Base-by-base conservation (phyloP, 495 filamentous ascomycete species). In the Penicillium samsonianum region DNA sequence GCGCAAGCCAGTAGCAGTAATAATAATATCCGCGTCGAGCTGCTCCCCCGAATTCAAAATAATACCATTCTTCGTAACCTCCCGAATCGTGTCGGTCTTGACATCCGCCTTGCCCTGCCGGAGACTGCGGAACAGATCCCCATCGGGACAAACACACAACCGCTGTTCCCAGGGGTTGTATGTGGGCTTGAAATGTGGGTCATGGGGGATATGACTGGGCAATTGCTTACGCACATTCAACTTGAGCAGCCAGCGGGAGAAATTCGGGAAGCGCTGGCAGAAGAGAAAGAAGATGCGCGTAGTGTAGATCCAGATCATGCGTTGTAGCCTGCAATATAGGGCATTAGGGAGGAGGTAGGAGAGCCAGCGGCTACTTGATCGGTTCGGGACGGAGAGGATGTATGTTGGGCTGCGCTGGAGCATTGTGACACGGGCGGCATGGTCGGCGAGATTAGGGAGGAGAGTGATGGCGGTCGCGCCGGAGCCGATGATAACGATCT, bases 101-200 rank as follows among this genome's bases (percentile, higher is more conserved):
- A 93, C 73, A 41, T 80, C 73, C 2, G 80, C 80, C 53, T 84
- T 83, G 20, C 83, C 82, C 0, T 64, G 65, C 25, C 78, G 80
- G 4, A 94, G 73, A 5, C 80, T 70, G 28, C 78, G 64, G 77
- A 84, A 92, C 70, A 91, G 90, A 68, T 92, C 89, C 1, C 80
- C 87, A 60, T 87, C 83, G 0, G 89, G 89, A 19, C 80, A 83
- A 41, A 89, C 69, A 60, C 89, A 90, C 0, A 92, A 69, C 0
- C 90, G 83, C 67, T 94, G 89, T 22, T 91, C 80, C 79, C 87
- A 91, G 6, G 87, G 86, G 46, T 81, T 79, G 63, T 94, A 94
- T 14, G 62, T 59, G 0, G 90, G 90, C 25, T 80, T 80, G 77
- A 92, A 94, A 64, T 91, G 84, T 2, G 84, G 84, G 37, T 88